Evolutionary conservation across 2,329 filamentous ascomycete genomes (phyloP).

Genomic region (Paecilomyces fulvus): DNA sequence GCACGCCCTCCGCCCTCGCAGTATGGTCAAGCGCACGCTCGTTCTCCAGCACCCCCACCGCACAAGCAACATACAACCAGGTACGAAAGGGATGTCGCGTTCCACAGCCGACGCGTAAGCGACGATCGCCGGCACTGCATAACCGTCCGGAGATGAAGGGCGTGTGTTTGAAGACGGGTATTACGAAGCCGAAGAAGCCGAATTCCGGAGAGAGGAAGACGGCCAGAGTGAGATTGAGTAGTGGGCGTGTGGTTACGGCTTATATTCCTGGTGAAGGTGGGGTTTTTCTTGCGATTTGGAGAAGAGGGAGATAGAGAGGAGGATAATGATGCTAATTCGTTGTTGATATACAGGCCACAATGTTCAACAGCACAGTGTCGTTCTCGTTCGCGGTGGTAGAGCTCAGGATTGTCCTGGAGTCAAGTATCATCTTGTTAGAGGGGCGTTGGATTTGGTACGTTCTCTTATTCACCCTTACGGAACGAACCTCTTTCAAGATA

Average conservation of each 20-base stretch:
- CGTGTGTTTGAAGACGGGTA: slow-evolving; percentile 88
- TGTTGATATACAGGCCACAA: slow-evolving; percentile 76
- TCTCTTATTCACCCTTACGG: not conserved
- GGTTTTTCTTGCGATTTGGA: slow-evolving; percentile 8
- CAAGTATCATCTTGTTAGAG: slow-evolving; percentile 86
- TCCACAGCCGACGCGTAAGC: slow-evolving; percentile 71
- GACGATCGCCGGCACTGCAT: slow-evolving; percentile 75
- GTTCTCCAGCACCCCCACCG: slow-evolving; percentile 52
- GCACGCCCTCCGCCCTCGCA: slow-evolving; percentile 13
- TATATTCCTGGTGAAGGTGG: slow-evolving; percentile 90
- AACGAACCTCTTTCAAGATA: not conserved
- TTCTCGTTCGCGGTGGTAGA: slow-evolving; percentile 86
- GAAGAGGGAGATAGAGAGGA: not conserved
- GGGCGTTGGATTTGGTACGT: slow-evolving; percentile 85
- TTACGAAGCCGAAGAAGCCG: slow-evolving; percentile 94
- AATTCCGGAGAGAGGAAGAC: slow-evolving; percentile 97
- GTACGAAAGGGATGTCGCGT: slow-evolving; percentile 68
- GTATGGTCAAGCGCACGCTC: slow-evolving; percentile 22
- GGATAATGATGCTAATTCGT: slow-evolving; percentile 1
- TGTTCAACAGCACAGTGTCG: slow-evolving; percentile 96
- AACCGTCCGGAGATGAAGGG: slow-evolving; percentile 80
- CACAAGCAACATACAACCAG: slow-evolving; percentile 62
- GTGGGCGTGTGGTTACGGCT: slow-evolving; percentile 76
- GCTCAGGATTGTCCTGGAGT: slow-evolving; percentile 98
- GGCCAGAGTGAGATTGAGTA: slow-evolving; percentile 80